phyloP scores from a whole-genome alignment of 257 asterid genomes.

The Eustoma russellianum region DNA sequence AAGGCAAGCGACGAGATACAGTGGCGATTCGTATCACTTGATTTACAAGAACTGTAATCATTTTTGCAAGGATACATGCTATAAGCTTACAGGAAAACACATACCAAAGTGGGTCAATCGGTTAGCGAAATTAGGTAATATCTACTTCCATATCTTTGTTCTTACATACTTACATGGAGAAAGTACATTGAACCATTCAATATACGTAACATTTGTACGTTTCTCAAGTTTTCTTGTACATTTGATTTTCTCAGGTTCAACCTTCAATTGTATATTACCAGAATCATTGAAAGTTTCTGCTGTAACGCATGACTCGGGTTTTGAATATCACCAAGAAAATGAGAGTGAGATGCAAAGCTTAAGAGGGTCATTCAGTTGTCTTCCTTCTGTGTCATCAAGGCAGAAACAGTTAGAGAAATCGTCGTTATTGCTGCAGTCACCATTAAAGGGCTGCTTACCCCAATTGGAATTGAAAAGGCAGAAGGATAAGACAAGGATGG shows the following conservation, averaged over 20 bases:
- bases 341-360: constrained; percentile 55
- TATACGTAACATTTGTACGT: no score
- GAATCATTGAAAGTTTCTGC: constrained; percentile 61
- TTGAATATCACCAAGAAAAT: constrained; percentile 18
- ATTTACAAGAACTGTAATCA: constrained; percentile 88
- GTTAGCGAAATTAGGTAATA: constrained; percentile 63
- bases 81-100: constrained; percentile 59
- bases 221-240: no score
- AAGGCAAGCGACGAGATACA: constrained; percentile 61
- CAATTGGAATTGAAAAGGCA: constrained; percentile 52
- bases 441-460: constrained; percentile 59
- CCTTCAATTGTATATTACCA: constrained; percentile 62
- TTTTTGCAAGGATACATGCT: constrained; percentile 75
- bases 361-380: constrained; percentile 56
- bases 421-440: constrained; percentile 60
- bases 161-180: neutral
- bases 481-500: constrained; percentile 15
- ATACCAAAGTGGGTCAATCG: constrained; percentile 92
- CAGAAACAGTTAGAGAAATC: constrained; percentile 62
- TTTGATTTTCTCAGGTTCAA: constrained; percentile 31
- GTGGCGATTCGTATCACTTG: constrained; percentile 74
- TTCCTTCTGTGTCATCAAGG: constrained; percentile 70
- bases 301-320: constrained; percentile 44
- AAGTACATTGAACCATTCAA: no score
- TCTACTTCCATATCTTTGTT: neutral